Evolutionary conservation across 1,284 basidiomycete genomes (phyloP).

Genomic region (Gastroboletus turbinatus): DNA sequence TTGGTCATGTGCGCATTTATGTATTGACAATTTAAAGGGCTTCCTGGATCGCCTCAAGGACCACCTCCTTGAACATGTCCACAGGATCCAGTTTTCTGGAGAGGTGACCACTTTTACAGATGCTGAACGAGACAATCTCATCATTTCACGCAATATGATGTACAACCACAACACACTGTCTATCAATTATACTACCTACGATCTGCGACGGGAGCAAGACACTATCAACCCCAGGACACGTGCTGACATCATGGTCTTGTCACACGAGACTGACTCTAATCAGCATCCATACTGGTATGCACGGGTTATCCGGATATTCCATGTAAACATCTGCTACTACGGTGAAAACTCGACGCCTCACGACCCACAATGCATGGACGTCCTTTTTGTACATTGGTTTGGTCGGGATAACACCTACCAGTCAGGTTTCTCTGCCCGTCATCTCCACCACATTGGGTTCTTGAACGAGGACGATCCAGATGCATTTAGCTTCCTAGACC

Average conservation of each 20-base stretch:
- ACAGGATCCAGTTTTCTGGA: background rate
- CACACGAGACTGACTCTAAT: background rate
- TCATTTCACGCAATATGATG: background rate
- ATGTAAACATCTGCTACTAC: background rate
- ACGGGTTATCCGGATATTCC: background rate
- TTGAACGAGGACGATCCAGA: background rate
- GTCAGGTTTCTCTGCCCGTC: background rate
- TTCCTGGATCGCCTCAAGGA: background rate
- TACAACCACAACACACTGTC: background rate
- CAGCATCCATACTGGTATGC: slow-evolving; percentile 9
- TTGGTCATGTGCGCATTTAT: too few species aligned
- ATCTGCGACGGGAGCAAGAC: background rate
- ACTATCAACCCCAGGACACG: background rate
- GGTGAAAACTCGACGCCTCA: background rate
- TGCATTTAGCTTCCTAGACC: slow-evolving; percentile 5
- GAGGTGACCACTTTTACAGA: background rate
- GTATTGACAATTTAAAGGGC: background rate
- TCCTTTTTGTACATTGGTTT: background rate
- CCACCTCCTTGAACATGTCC: background rate
- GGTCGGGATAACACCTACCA: background rate
- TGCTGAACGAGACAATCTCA: background rate
- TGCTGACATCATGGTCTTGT: slow-evolving; percentile 3
- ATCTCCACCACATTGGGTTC: background rate
- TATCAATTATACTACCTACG: slow-evolving; percentile 5
- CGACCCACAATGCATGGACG: background rate